Percentiles rank a stretch among this genome's conserved stretches.
phyloP scores from a whole-genome alignment of 2,329 filamentous ascomycete species.

The Penicillium fuscoglaucum region DNA sequence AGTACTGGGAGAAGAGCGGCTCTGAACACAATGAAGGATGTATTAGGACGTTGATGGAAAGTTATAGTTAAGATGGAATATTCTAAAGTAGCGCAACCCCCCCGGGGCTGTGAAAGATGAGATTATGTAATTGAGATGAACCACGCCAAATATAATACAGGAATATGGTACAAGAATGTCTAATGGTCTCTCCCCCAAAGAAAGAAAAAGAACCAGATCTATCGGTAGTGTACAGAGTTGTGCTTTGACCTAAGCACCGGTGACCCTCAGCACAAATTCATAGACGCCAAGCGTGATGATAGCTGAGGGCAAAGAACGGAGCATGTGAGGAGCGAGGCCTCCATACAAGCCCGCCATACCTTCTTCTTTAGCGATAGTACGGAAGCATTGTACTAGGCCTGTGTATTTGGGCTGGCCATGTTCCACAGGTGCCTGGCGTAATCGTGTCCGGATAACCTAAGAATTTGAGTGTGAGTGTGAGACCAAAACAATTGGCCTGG shows the following conservation, averaged over 20 bases:
- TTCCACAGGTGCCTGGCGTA: conserved; percentile 39
- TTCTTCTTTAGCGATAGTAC: conserved; percentile 37
- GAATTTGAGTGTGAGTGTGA: neutral
- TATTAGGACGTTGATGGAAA: neutral
- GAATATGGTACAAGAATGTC: conserved; percentile 3
- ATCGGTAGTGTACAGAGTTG: conserved; percentile 4
- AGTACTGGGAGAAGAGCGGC: neutral
- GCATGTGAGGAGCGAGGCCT: conserved; percentile 39
- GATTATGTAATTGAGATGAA: neutral
- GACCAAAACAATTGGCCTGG: no score
- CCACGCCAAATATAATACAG: neutral
- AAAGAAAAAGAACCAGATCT: neutral
- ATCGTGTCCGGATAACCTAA: conserved; percentile 39
- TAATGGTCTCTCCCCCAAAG: neutral
- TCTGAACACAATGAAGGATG: neutral
- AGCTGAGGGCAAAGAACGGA: conserved; percentile 38
- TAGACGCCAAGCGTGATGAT: conserved; percentile 41
- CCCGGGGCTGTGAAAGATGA: neutral
- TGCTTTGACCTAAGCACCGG: conserved; percentile 6
- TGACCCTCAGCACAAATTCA: conserved; percentile 36
- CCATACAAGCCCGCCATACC: conserved; percentile 39
- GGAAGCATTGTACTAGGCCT: conserved; percentile 38
- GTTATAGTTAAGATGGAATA: neutral
- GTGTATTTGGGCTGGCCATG: conserved; percentile 39
- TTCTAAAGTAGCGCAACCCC: neutral